Evolutionary conservation across 176 grass and related monocot genomes (phyloP).

Genomic region (Elymus sibiricus): DNA sequence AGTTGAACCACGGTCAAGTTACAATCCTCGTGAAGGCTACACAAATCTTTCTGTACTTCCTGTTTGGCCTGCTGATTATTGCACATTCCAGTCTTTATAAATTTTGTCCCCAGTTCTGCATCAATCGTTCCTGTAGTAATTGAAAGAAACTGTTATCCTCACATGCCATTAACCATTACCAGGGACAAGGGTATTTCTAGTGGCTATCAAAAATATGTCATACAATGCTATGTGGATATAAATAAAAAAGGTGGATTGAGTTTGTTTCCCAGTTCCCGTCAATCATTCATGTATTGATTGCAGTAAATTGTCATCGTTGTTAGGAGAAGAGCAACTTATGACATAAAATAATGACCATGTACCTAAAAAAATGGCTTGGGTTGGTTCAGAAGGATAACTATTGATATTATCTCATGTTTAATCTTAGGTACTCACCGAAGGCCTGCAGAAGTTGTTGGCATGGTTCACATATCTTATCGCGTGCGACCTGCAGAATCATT

Average conservation of each 20-base stretch:
- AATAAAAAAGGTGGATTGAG: neutral
- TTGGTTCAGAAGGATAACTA: slow-evolving; percentile 22
- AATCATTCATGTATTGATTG: neutral
- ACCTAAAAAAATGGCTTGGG: neutral
- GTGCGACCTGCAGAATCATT: slow-evolving; percentile 76
- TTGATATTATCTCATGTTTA: slow-evolving; percentile 45
- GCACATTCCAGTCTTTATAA: neutral
- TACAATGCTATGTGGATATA: slow-evolving; percentile 6
- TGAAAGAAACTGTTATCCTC: slow-evolving; percentile 5
- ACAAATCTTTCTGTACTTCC: slow-evolving; percentile 15
- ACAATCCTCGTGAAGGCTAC: neutral
- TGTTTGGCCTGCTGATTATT: slow-evolving; percentile 4
- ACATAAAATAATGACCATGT: neutral
- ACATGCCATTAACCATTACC: neutral
- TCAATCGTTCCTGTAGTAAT: slow-evolving; percentile 9
- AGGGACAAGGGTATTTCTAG: slow-evolving; percentile 17
- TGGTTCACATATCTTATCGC: slow-evolving; percentile 77
- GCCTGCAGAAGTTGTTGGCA: slow-evolving; percentile 89
- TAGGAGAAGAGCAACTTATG: slow-evolving; percentile 1
- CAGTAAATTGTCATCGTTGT: slow-evolving; percentile 2
- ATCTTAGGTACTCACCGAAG: slow-evolving; percentile 82
- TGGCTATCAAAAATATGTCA: neutral
- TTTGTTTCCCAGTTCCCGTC: neutral
- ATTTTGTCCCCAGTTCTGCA: slow-evolving; percentile 1
- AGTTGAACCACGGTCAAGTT: slow-evolving; percentile 8